Conservation (phyloP, 169 alveolate species). For the Perkinsus marinus region DNA sequence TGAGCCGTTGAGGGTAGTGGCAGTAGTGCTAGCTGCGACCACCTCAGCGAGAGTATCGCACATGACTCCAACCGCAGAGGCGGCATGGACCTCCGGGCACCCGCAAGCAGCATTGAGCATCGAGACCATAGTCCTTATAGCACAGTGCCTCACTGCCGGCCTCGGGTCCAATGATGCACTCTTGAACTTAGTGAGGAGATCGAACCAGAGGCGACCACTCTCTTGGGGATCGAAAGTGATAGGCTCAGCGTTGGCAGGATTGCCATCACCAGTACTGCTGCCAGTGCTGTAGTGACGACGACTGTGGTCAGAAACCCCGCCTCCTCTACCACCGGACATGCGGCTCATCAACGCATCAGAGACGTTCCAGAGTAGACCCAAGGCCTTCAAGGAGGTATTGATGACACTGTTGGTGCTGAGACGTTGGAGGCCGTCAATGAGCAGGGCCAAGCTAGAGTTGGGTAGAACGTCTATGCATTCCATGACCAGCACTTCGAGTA, state of each 20-base stretch:
- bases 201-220: not conserved
- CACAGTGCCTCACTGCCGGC: not conserved
- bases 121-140: not conserved
- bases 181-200: not conserved
- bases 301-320: not conserved
- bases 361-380: not conserved
- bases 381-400: not conserved
- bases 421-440: not conserved
- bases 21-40: not conserved
- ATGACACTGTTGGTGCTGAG: not conserved
- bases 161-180: not conserved
- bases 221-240: not conserved
- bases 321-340: not conserved
- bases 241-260: not conserved
- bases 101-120: not conserved
- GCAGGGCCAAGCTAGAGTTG: not conserved
- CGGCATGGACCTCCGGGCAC: not conserved
- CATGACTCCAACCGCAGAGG: not conserved
- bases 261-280: not conserved
- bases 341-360: not conserved
- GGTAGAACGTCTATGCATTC: not conserved
- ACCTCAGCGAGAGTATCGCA: not conserved
- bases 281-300: not conserved
- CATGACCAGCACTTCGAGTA: not conserved
- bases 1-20: not conserved